Evolutionary conservation across 2,329 filamentous ascomycete genomes (phyloP).

Genomic region (Orbilia javanica): DNA sequence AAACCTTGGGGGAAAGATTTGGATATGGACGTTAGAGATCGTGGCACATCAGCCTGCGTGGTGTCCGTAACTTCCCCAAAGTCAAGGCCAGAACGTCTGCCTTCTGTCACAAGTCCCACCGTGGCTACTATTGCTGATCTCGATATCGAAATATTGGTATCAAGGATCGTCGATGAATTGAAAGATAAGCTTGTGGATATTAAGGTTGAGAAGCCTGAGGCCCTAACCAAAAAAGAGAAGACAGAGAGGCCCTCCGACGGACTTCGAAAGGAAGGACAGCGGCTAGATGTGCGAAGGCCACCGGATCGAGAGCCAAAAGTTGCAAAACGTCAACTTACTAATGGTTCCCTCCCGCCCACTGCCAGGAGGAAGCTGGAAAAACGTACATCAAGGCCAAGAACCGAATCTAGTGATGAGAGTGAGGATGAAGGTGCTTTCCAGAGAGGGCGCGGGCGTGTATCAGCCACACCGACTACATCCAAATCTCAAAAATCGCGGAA

Average conservation of each 20-base stretch:
- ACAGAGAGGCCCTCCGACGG: neutral
- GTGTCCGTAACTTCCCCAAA: neutral
- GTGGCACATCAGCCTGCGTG: neutral
- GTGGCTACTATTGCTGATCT: neutral
- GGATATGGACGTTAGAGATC: neutral
- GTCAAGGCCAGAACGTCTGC: neutral
- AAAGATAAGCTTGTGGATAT: neutral
- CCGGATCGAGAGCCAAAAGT: neutral
- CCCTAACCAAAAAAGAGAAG: neutral
- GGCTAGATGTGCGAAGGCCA: neutral
- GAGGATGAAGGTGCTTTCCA: conserved; percentile 28
- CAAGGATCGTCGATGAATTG: neutral
- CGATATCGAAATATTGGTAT: conserved; percentile 5
- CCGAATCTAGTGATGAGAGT: neutral
- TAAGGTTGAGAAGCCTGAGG: neutral
- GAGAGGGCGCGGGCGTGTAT: neutral
- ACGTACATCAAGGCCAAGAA: neutral
- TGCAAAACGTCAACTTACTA: neutral
- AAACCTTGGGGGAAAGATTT: neutral
- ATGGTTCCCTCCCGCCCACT: neutral
- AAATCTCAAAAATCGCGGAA: neutral
- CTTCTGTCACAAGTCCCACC: neutral
- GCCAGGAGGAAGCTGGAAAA: neutral
- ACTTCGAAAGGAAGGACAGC: neutral
- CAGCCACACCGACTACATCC: neutral